Conservation (phyloP, 495 filamentous ascomycete genomes). For the Aspergillus steynii region DNA sequence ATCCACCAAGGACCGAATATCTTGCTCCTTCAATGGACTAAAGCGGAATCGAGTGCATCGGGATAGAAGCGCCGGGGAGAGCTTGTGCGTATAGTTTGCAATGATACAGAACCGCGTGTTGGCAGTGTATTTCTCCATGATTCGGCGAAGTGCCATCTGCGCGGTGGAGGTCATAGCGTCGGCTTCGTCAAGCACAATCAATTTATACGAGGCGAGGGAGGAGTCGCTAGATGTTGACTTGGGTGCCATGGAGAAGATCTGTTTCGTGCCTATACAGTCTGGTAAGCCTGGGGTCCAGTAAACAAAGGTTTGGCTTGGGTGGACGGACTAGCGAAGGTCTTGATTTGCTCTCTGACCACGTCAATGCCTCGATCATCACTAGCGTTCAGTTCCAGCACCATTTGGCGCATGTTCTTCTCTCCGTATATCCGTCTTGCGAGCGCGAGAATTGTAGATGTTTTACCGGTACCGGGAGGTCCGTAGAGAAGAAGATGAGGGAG, state of each 20-base stretch:
- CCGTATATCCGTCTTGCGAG: constrained; percentile 94
- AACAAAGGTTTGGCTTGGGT: background rate
- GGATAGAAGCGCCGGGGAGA: constrained; percentile 90
- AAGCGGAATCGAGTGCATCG: constrained; percentile 95
- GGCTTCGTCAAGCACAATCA: constrained; percentile 97
- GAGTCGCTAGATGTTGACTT: constrained; percentile 41
- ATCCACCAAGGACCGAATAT: constrained; percentile 82
- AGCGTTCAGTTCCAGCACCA: constrained; percentile 96
- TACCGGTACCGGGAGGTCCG: constrained; percentile 93
- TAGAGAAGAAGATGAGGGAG: constrained; percentile 97
- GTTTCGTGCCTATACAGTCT: constrained; percentile 60
- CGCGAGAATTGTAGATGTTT: constrained; percentile 92
- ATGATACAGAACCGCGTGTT: constrained; percentile 99
- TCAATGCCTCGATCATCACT: constrained; percentile 98
- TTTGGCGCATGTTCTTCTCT: constrained; percentile 87
- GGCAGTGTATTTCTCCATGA: constrained; percentile 99
- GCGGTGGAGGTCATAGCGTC: constrained; percentile 97
- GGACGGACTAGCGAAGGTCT: constrained; percentile 83
- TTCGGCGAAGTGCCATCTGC: constrained; percentile 93
- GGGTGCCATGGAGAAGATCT: constrained; percentile 62
- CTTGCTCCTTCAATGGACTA: constrained; percentile 82
- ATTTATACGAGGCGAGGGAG: constrained; percentile 78
- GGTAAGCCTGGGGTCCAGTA: constrained; percentile 48
- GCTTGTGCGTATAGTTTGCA: constrained; percentile 98
- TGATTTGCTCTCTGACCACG: constrained; percentile 97